phyloP scores from a whole-genome alignment of 148 eudicot genomes.

The Selenicereus undatus region DNA sequence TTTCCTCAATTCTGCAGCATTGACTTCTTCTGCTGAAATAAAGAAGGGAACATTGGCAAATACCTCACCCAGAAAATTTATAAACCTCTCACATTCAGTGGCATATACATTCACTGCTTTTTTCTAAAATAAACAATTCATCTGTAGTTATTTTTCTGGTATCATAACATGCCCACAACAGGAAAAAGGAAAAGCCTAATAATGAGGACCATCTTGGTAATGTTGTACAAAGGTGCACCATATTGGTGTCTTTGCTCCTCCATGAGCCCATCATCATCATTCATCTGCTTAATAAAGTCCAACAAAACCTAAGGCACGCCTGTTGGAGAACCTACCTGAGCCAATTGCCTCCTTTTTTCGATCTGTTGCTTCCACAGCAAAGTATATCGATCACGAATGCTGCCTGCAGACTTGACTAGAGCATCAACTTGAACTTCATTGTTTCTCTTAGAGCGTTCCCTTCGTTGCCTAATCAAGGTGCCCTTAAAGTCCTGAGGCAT shows the following conservation, averaged over 20 bases:
- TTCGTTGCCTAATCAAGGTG: conserved; percentile 81
- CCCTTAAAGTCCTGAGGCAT: conserved; percentile 99
- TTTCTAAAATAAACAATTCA: conserved; percentile 52
- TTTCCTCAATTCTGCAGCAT: conserved; percentile 60
- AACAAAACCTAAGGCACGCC: conserved; percentile 96
- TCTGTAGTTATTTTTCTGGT: conserved; percentile 48
- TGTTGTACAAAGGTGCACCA: conserved; percentile 95
- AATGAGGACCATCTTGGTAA: conserved; percentile 68
- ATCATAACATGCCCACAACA: conserved; percentile 61
- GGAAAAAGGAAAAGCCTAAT: conserved; percentile 61
- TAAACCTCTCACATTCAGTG: conserved; percentile 78
- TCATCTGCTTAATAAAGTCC: conserved; percentile 84
- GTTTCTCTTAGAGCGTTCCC: conserved; percentile 91
- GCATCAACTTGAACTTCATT: conserved; percentile 90
- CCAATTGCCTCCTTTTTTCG: conserved; percentile 95
- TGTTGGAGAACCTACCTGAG: conserved; percentile 97
- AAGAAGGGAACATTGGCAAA: conserved; percentile 95
- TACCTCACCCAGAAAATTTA: conserved; percentile 82
- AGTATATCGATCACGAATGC: conserved; percentile 84
- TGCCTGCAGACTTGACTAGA: conserved; percentile 72
- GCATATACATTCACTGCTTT: conserved; percentile 66
- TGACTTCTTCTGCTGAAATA: conserved; percentile 83
- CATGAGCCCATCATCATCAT: conserved; percentile 99
- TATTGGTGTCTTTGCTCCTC: conserved; percentile 96
- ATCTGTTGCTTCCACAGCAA: conserved; percentile 94